Base-by-base conservation (phyloP, 2,329 filamentous ascomycete genomes). In the Rachicladosporium sp. region DNA sequence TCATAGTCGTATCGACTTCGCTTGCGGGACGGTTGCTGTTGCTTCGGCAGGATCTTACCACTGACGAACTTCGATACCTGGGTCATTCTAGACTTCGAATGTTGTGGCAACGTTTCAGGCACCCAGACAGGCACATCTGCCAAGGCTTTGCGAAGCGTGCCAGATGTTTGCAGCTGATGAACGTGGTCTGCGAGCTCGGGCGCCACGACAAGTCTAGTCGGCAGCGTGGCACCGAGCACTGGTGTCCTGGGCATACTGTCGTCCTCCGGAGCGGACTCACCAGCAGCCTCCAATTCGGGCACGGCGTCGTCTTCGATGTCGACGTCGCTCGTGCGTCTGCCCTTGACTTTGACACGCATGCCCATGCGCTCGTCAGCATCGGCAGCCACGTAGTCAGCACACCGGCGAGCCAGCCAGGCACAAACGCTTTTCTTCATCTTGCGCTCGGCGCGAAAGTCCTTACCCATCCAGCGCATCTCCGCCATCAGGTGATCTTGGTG, bases 401-500 rank as follows among this genome's bases (percentile, higher is more conserved):
- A 96, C 52, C 81, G 83, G 52, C 79, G 69, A 1, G 87, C 91
- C 43, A 94, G 69, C 42, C 80, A 86, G 43, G 80, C 80, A 4
- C 88, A 88, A 29, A 81, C 74, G 2, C 82, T 75, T 55, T 77
- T 78, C 63, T 95, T 96, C 87, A 88, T 94, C 58, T 93, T 94
- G 31, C 86, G 71, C 59, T 96, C 91, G 61, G 95, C 85, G 37
- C 82, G 75, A 54, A 95, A 96, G 61, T 98, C 91, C 2, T 87
- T 95, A 37, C 88, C 77, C 85, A 98, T 93, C 89, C 89, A 96
- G 59, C 88, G 93, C 74, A 89, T 85, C 65, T 98, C 88, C 50
- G 87, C 75, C 27, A 98, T 66, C 40, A 96, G 60, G 38, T 89
- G 73, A 62, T 98, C 91, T 74, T 80, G 84, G 50, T 96, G 89